Conservation (phyloP, 2,329 filamentous ascomycete species). For the Mollisiaceae sp. region DNA sequence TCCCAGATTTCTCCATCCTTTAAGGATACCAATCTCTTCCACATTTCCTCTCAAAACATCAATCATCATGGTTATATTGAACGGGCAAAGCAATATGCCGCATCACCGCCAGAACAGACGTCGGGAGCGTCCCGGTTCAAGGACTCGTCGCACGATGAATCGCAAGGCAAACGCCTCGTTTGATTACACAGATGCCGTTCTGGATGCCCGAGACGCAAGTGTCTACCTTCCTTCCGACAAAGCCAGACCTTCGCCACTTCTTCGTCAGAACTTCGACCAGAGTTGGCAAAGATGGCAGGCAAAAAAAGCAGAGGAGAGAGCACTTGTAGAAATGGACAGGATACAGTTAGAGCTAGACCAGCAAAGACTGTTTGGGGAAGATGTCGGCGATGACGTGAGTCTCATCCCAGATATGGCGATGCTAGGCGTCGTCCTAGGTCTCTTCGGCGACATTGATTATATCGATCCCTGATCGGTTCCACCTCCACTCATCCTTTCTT, state of each 20-base stretch:
- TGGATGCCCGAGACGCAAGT: conserved; percentile 35
- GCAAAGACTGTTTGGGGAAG: conserved; percentile 40
- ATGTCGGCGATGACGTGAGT: conserved; percentile 41
- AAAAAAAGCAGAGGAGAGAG: conserved; percentile 37
- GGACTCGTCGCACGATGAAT: conserved; percentile 38
- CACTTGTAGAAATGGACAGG: conserved; percentile 34
- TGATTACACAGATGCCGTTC: conserved; percentile 37
- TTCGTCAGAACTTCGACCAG: conserved; percentile 41
- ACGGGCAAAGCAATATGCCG: conserved; percentile 31
- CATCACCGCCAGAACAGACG: conserved; percentile 41
- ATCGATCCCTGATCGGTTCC: conserved; percentile 38
- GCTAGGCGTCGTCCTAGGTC: conserved; percentile 40
- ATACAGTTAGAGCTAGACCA: conserved; percentile 37
- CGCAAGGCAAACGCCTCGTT: conserved; percentile 34
- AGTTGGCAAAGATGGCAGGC: conserved; percentile 42
- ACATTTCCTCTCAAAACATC: conserved; percentile 4
- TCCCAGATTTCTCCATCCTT: conserved; percentile 28
- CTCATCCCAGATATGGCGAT: conserved; percentile 36
- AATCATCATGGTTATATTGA: conserved; percentile 31
- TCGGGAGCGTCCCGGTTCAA: conserved; percentile 41
- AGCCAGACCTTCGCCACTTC: conserved; percentile 37
- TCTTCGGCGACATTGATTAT: conserved; percentile 44
- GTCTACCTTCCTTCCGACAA: conserved; percentile 38
- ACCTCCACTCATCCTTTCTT: conserved; percentile 22
- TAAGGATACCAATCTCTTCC: conserved; percentile 20